phyloP scores from a whole-genome alignment of 2,329 filamentous ascomycete genomes.

The Xylaria sp. region DNA sequence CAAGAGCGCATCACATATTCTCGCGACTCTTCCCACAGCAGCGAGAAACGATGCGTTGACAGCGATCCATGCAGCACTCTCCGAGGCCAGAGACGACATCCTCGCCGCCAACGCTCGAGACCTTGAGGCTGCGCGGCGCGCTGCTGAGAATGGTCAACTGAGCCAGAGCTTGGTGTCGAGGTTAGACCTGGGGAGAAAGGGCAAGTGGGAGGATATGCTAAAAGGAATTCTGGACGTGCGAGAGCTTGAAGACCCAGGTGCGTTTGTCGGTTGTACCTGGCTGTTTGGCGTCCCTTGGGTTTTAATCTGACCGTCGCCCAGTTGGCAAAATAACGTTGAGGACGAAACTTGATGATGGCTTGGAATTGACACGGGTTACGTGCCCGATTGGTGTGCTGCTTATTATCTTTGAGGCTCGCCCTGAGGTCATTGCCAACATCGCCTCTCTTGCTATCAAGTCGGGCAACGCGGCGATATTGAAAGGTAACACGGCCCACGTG shows the following conservation, averaged over 20 bases:
- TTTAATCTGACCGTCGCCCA: slow-evolving; percentile 41
- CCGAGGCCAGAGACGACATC: slow-evolving; percentile 72
- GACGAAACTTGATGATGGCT: slow-evolving; percentile 83
- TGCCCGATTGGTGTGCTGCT: slow-evolving; percentile 97
- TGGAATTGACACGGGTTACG: slow-evolving; percentile 84
- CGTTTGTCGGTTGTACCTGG: slow-evolving; percentile 15
- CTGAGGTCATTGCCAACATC: slow-evolving; percentile 98
- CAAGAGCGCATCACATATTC: slow-evolving; percentile 78
- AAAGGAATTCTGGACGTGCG: slow-evolving; percentile 91
- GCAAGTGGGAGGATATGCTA: slow-evolving; percentile 98
- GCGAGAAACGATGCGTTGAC: slow-evolving; percentile 86
- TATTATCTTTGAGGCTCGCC: slow-evolving; percentile 97
- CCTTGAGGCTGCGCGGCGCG: slow-evolving; percentile 73
- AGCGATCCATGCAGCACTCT: slow-evolving; percentile 79
- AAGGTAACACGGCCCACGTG: slow-evolving; percentile 58
- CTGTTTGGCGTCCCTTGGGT: too few relatives aligned
- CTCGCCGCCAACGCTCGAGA: slow-evolving; percentile 87
- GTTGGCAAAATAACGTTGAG: slow-evolving; percentile 85
- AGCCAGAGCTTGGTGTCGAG: slow-evolving; percentile 85
- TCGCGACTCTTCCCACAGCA: slow-evolving; percentile 77
- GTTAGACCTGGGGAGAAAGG: slow-evolving; percentile 81
- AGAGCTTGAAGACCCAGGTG: slow-evolving; percentile 83
- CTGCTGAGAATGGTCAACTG: slow-evolving; percentile 75
- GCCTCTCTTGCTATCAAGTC: slow-evolving; percentile 95
- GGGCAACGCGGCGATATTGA: slow-evolving; percentile 94